phyloP scores from a whole-genome alignment of 257 asterid genomes.

The Fraxinus quadrangulata region DNA sequence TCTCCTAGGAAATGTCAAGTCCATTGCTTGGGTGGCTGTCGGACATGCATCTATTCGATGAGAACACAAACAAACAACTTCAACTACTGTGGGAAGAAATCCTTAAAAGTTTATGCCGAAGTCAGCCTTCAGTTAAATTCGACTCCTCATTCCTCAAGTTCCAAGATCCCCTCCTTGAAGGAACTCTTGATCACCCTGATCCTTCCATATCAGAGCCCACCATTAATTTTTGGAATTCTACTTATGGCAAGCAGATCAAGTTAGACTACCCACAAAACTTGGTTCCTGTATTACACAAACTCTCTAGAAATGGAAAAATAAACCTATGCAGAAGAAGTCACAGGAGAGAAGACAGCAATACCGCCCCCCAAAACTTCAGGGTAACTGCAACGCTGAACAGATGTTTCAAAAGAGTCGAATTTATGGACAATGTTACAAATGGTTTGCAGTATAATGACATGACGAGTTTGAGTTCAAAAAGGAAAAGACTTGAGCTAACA shows the following conservation, averaged over 20 bases:
- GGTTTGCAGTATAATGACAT: constrained; percentile 24
- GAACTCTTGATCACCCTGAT: constrained; percentile 64
- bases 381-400: constrained; percentile 43
- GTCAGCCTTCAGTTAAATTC: constrained; percentile 52
- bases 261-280: constrained; percentile 66
- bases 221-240: constrained; percentile 69
- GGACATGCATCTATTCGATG: constrained; percentile 46
- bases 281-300: constrained; percentile 65
- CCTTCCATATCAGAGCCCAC: constrained; percentile 58
- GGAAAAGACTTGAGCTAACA: constrained; percentile 57
- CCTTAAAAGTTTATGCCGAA: constrained; percentile 51
- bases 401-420: constrained; percentile 73
- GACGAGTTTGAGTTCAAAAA: constrained; percentile 37
- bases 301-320: constrained; percentile 57
- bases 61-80: constrained; percentile 38
- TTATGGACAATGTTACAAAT: constrained; percentile 30
- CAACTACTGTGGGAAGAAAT: constrained; percentile 57
- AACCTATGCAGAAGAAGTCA: constrained; percentile 44
- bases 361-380: constrained; percentile 28
- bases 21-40: constrained; percentile 71
- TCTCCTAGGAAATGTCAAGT: constrained; percentile 42
- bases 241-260: constrained; percentile 53
- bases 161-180: constrained; percentile 61
- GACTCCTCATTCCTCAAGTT: constrained; percentile 56
- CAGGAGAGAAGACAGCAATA: constrained; percentile 22